Conservation (phyloP, 345 rosid genomes). For the Populus alba region DNA sequence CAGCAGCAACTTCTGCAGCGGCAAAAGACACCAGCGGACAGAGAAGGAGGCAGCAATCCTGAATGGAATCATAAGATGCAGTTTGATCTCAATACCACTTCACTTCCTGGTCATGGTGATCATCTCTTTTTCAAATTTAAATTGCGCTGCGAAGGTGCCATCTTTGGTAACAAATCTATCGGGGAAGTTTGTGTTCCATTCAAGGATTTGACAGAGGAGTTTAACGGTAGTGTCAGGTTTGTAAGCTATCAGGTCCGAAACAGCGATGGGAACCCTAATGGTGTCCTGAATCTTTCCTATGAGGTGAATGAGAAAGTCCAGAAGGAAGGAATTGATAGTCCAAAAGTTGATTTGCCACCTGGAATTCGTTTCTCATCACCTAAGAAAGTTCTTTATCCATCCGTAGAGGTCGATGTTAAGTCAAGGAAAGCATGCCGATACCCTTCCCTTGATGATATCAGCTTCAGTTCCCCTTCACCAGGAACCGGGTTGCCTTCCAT, state of each 20-base stretch:
- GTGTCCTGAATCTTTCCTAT: conserved; percentile 40
- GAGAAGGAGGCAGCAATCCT: conserved; percentile 38
- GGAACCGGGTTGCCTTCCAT: conserved; percentile 5
- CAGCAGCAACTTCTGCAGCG: conserved; percentile 20
- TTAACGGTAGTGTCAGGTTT: conserved; percentile 28
- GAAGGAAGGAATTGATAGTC: neutral
- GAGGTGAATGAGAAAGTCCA: conserved; percentile 16
- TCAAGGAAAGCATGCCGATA: neutral
- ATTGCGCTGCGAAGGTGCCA: conserved; percentile 17
- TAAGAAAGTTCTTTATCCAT: conserved; percentile 14
- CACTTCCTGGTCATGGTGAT: neutral
- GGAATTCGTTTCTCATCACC: neutral
- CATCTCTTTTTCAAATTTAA: conserved; percentile 34
- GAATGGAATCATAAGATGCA: conserved; percentile 45
- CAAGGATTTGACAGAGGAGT: conserved; percentile 38
- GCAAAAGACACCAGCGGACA: conserved; percentile 31
- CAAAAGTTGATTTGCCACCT: neutral
- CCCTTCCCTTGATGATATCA: conserved; percentile 9
- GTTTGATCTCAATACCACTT: conserved; percentile 31
- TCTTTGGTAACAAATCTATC: conserved; percentile 27
- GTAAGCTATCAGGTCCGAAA: conserved; percentile 32
- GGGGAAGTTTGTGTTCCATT: conserved; percentile 40
- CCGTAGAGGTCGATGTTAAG: neutral
- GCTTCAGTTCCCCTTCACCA: conserved; percentile 17
- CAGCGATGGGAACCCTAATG: conserved; percentile 39